Conservation (phyloP, 768 basidiomycete genomes). For the Tremella fuciformis region DNA sequence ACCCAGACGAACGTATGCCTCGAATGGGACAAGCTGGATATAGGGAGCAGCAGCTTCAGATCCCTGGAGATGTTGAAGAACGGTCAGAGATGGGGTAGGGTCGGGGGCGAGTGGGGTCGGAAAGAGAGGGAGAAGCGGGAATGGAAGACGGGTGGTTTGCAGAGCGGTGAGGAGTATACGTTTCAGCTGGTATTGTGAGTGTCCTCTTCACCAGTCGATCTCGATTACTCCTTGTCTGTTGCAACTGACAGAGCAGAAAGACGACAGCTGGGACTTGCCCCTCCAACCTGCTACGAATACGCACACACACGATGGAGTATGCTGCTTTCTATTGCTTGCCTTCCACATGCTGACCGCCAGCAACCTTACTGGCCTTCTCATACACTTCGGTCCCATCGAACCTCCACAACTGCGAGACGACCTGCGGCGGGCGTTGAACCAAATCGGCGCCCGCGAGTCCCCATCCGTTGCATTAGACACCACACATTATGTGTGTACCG, state of each 20-base stretch:
- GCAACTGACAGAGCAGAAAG: conserved; percentile 32
- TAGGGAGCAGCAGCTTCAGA: conserved; percentile 81
- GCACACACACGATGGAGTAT: conserved; percentile 79
- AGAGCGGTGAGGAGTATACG: conserved; percentile 66
- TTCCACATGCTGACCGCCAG: conserved; percentile 48
- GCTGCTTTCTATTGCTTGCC: conserved; percentile 1
- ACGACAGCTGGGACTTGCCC: conserved; percentile 89
- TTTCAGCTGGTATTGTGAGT: conserved; percentile 87
- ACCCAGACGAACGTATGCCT: conserved; percentile 96
- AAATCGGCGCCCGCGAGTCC: conserved; percentile 87
- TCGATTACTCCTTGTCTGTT: neutral
- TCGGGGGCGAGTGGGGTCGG: conserved; percentile 77
- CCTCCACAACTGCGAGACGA: conserved; percentile 74
- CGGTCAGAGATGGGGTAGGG: conserved; percentile 61
- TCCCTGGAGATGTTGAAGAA: conserved; percentile 92
- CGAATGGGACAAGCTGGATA: conserved; percentile 83
- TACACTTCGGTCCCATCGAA: conserved; percentile 88
- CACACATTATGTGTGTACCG: conserved; percentile 92
- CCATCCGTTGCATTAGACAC: conserved; percentile 96
- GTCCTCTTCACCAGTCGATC: too few species aligned
- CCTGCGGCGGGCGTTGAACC: conserved; percentile 71
- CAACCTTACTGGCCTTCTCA: conserved; percentile 89
- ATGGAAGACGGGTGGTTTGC: conserved; percentile 47
- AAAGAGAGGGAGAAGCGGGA: conserved; percentile 35
- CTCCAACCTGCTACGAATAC: conserved; percentile 75